These are phyloP conservation scores for Phytophthora meadii DNA, from an alignment of 352 stramenopile species.

Conservation along the genomic window DNA sequence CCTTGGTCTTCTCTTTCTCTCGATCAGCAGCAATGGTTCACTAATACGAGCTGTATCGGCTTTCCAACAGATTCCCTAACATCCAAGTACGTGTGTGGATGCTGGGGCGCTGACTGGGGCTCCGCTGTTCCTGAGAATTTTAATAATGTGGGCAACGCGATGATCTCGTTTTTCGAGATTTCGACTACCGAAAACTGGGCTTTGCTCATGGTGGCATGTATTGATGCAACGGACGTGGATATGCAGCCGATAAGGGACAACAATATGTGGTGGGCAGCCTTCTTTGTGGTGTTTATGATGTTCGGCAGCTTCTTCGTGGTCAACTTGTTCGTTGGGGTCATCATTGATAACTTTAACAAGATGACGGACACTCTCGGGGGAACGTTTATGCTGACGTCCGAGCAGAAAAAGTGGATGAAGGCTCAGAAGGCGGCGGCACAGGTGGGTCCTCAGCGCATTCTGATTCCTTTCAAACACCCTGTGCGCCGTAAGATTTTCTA, in stretches of 20 bases:
- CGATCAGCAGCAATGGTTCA: slow-evolving; percentile 60
- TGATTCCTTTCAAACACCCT: slow-evolving; percentile 54
- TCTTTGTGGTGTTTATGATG: slow-evolving; percentile 92
- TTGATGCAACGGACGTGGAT: slow-evolving; percentile 88
- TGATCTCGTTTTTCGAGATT: slow-evolving; percentile 93
- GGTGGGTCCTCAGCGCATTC: slow-evolving; percentile 60
- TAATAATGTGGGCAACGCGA: slow-evolving; percentile 80
- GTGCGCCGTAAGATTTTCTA: slow-evolving; percentile 70
- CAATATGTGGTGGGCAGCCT: slow-evolving; percentile 75
- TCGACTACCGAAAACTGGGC: slow-evolving; percentile 93
- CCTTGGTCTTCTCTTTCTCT: slow-evolving; percentile 48
- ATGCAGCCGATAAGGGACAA: slow-evolving; percentile 92
- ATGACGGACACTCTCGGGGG: slow-evolving; percentile 81
- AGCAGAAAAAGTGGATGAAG: slow-evolving; percentile 92
- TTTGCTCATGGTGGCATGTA: slow-evolving; percentile 88
- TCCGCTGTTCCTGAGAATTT: slow-evolving; percentile 75
- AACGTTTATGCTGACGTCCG: slow-evolving; percentile 79
- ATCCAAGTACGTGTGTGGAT: slow-evolving; percentile 73
- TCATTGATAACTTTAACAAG: slow-evolving; percentile 94
- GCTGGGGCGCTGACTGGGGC: slow-evolving; percentile 55
- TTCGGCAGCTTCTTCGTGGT: slow-evolving; percentile 93
- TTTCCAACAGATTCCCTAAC: slow-evolving; percentile 55
- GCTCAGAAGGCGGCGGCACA: slow-evolving; percentile 63
- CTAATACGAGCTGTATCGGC: slow-evolving; percentile 14
- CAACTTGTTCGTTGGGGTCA: slow-evolving; percentile 94